Evolutionary conservation across 352 stramenopile species (phyloP).

Genomic region (Phytophthora pisi): DNA sequence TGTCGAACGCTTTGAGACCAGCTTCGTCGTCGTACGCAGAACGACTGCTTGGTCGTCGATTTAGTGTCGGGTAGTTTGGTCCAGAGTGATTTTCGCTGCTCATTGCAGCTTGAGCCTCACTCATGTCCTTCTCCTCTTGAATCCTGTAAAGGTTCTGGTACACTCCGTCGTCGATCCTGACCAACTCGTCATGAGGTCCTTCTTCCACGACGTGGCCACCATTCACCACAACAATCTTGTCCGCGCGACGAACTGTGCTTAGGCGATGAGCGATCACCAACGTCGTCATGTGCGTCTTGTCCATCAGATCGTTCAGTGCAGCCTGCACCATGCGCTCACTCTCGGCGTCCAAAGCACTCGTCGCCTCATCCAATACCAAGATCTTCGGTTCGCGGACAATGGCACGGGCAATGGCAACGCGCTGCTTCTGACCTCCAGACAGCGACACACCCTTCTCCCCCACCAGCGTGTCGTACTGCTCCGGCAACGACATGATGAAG

Average conservation of each 20-base stretch:
- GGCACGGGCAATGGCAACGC: slow-evolving; percentile 68
- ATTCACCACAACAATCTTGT: slow-evolving; percentile 58
- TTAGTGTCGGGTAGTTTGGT: background rate
- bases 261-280: slow-evolving; percentile 55
- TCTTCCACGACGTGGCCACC: slow-evolving; percentile 50
- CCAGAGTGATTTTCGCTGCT: background rate
- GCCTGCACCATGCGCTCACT: slow-evolving; percentile 41
- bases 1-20: background rate
- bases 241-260: slow-evolving; percentile 45
- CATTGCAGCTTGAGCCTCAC: slow-evolving; percentile 23
- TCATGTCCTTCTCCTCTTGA: slow-evolving; percentile 18
- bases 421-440: slow-evolving; percentile 65
- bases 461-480: slow-evolving; percentile 80
- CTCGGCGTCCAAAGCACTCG: slow-evolving; percentile 48
- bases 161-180: slow-evolving; percentile 27
- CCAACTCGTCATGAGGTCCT: slow-evolving; percentile 45
- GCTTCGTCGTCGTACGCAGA: background rate
- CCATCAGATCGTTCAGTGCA: slow-evolving; percentile 28
- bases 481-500: slow-evolving; percentile 84
- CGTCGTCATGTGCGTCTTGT: slow-evolving; percentile 36
- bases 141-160: too few species aligned
- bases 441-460: slow-evolving; percentile 73
- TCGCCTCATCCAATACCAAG: slow-evolving; percentile 67
- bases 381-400: slow-evolving; percentile 56
- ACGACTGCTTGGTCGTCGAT: background rate